Conservation (phyloP, 495 filamentous ascomycete genomes). For the Gamarada debralockiae region DNA sequence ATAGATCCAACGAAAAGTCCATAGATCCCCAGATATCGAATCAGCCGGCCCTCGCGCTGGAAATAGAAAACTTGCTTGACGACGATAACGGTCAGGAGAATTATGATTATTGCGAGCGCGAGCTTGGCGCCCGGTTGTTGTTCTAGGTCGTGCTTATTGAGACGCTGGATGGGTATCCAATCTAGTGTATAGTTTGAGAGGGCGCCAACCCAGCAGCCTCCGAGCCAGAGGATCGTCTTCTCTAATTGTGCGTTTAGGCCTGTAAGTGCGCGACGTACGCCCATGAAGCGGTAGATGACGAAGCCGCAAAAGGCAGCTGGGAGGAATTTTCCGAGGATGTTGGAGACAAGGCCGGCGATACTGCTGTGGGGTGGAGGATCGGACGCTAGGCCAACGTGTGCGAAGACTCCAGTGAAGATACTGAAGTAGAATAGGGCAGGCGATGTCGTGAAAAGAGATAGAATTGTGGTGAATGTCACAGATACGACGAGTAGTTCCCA, state of each 20-base stretch:
- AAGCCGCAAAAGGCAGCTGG: slow-evolving; percentile 73
- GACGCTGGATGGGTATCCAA: slow-evolving; percentile 74
- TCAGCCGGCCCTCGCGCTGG: slow-evolving; percentile 66
- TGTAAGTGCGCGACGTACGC: slow-evolving; percentile 41
- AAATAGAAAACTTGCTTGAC: slow-evolving; percentile 72
- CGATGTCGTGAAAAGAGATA: slow-evolving; percentile 68
- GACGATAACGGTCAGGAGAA: slow-evolving; percentile 54
- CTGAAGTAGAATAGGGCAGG: slow-evolving; percentile 68
- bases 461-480: slow-evolving; percentile 55
- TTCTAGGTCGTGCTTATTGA: slow-evolving; percentile 71
- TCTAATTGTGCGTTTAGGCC: slow-evolving; percentile 63
- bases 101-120: slow-evolving; percentile 64
- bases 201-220: slow-evolving; percentile 71
- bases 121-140: slow-evolving; percentile 73
- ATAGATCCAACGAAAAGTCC: slow-evolving; percentile 32
- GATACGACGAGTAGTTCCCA: slow-evolving; percentile 76
- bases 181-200: slow-evolving; percentile 83
- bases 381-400: slow-evolving; percentile 73
- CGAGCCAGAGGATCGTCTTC: slow-evolving; percentile 71
- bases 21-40: slow-evolving; percentile 72
- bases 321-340: slow-evolving; percentile 66
- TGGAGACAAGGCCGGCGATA: slow-evolving; percentile 53
- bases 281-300: slow-evolving; percentile 71
- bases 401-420: slow-evolving; percentile 68
- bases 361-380: slow-evolving; percentile 63